Evolutionary conservation across 129 eudicot genomes (phyloP).

Genomic region (Escallonia rubra): DNA sequence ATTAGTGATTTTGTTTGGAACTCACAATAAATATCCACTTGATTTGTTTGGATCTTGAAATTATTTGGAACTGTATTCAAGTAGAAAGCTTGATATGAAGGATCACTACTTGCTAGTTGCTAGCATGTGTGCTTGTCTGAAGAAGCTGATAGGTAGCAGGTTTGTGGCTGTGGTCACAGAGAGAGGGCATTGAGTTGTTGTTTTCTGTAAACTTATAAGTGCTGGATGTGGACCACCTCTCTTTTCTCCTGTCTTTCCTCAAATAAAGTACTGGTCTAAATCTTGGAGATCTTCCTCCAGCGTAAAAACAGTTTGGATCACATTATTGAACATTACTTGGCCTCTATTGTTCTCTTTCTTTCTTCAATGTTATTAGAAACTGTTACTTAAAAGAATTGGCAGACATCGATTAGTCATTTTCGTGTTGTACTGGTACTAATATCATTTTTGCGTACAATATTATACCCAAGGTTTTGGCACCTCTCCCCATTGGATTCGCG

Average conservation of each 20-base stretch:
- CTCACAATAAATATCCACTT: too few relatives aligned
- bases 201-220: neutral
- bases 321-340: neutral
- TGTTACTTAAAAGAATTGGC: too few relatives aligned
- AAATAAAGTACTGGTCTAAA: neutral
- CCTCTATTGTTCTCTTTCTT: neutral
- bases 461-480: constrained; percentile 57
- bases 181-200: neutral
- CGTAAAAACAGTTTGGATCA: neutral
- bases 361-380: too few relatives aligned
- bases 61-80: neutral
- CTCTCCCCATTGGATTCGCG: constrained; percentile 84
- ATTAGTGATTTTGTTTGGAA: too few relatives aligned
- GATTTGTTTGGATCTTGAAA: neutral
- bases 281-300: neutral
- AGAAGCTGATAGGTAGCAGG: neutral
- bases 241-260: neutral
- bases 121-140: neutral
- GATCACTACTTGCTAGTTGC: too few relatives aligned
- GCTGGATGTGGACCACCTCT: neutral
- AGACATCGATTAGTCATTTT: too few relatives aligned
- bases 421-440: too few relatives aligned
- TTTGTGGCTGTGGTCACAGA: neutral
- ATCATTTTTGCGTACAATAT: neutral
- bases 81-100: neutral